Evolutionary conservation across 345 rosid species (phyloP).

Genomic region (Corymbia maculata): DNA sequence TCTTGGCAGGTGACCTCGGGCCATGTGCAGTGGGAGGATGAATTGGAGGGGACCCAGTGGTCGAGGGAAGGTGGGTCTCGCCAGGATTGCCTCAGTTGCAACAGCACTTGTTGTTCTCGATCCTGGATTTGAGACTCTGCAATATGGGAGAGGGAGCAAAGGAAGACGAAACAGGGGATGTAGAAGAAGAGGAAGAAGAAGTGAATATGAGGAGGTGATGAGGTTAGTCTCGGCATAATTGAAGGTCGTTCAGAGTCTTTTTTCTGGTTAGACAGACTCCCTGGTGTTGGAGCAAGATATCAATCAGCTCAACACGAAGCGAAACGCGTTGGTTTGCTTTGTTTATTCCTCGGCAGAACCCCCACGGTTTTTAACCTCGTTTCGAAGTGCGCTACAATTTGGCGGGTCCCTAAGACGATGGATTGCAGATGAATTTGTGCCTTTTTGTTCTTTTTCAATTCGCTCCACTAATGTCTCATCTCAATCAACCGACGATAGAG

Average conservation of each 20-base stretch:
- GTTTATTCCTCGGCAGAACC: background rate
- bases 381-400: background rate
- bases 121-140: background rate
- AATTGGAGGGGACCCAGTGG: constrained; percentile 20
- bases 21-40: constrained; percentile 42
- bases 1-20: constrained; percentile 32
- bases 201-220: background rate
- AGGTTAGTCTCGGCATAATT: background rate
- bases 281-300: background rate
- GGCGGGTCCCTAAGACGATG: background rate
- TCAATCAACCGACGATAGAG: background rate
- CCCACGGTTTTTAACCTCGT: background rate
- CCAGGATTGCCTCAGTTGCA: constrained; percentile 35
- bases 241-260: background rate
- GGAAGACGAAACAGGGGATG: background rate
- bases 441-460: background rate
- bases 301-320: background rate
- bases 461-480: background rate
- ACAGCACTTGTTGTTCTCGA: constrained; percentile 2
- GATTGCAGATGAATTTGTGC: fast-evolving
- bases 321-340: background rate
- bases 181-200: background rate
- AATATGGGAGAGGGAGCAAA: background rate
- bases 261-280: background rate
- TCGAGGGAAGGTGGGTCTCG: constrained; percentile 17